Percentiles rank a stretch among this genome's conserved stretches.
These are phyloP conservation scores for Penicillium manginii DNA, from an alignment of 495 filamentous ascomycete genomes.

Conservation along the genomic window DNA sequence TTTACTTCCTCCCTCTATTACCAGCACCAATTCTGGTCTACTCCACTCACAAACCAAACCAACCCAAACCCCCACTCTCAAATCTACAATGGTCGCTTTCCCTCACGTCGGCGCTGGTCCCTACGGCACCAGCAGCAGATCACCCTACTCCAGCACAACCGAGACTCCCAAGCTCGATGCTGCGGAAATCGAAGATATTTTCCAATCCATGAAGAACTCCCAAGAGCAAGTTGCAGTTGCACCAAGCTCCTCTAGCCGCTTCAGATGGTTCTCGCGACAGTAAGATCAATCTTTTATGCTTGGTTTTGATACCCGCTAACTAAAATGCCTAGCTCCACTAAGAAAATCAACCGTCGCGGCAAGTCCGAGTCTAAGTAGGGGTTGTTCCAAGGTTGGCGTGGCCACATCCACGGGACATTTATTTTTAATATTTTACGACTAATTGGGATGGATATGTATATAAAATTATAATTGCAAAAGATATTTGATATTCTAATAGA, in stretches of 20 bases:
- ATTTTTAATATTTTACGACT: constrained; percentile 1
- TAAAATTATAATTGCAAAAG: neutral
- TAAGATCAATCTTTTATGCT: constrained; percentile 5
- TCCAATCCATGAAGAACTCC: neutral
- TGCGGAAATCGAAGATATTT: constrained; percentile 7
- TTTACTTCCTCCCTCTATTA: constrained; percentile 10
- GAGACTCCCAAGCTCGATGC: constrained; percentile 9
- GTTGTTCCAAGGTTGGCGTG: neutral
- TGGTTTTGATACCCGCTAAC: neutral
- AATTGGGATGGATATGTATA: neutral
- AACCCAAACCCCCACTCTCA: neutral
- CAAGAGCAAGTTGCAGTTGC: neutral
- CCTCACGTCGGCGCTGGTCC: constrained; percentile 10
- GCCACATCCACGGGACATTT: neutral
- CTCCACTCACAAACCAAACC: constrained; percentile 5
- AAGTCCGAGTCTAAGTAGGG: neutral
- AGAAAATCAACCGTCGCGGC: constrained; percentile 1
- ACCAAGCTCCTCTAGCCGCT: constrained; percentile 1
- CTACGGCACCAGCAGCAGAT: constrained; percentile 8
- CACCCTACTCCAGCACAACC: neutral
- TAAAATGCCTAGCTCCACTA: neutral
- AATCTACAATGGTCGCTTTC: constrained; percentile 11
- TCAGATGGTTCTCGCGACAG: constrained; percentile 7
- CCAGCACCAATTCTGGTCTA: neutral
- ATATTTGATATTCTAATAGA: too few relatives aligned